Evolutionary conservation across 2,329 filamentous ascomycete species (phyloP), one percentile per base, ranked within the genome.

Genomic region (Celoporthe dispersa): DNA sequence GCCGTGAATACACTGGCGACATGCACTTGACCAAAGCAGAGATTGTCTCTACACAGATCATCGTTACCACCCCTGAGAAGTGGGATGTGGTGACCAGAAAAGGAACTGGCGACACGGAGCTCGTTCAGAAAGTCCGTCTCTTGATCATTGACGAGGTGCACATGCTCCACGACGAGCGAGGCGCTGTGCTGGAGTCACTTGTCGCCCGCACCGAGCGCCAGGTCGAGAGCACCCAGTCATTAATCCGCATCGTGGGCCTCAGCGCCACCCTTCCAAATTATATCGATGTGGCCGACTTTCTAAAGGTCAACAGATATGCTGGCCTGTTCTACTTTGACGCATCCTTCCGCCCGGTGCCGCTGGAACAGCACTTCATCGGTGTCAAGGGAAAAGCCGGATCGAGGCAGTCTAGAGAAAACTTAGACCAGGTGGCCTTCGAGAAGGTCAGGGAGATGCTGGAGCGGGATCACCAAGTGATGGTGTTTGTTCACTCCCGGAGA

Each of bases 71-170:
- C 0, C 96, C 96, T 48, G 96, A 99, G 81, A 99, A 99, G 81
- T 99, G 97, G 97, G 96, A 99, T 79, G 96, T 99, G 0, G 93
- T 99, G 6, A 99, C 96, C 3, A 88, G 96, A 72, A 99, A 98
- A 81, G 97, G 95, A 69, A 98, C 94, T 0, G 96, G 97, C 22
- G 96, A 99, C 78, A 98, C 96, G 0, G 96, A 98, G 78, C 87
- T 99, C 3, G 97, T 99, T 19, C 96, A 99, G 76, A 99, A 99
- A 79, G 96, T 99, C 33, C 90, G 95, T 14, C 85, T 99, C 1
- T 87, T 99, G 71, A 98, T 99, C 76, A 98, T 99, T 73, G 96
- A 99, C 80, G 96, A 99, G 82, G 96, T 99, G 1, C 96, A 99
- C 78, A 99, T 99, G 97, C 90, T 99, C 76, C 97, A 99, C 77